Evolutionary conservation across 352 stramenopile species (phyloP).

Genomic region (Aphanomyces cochlioides): DNA sequence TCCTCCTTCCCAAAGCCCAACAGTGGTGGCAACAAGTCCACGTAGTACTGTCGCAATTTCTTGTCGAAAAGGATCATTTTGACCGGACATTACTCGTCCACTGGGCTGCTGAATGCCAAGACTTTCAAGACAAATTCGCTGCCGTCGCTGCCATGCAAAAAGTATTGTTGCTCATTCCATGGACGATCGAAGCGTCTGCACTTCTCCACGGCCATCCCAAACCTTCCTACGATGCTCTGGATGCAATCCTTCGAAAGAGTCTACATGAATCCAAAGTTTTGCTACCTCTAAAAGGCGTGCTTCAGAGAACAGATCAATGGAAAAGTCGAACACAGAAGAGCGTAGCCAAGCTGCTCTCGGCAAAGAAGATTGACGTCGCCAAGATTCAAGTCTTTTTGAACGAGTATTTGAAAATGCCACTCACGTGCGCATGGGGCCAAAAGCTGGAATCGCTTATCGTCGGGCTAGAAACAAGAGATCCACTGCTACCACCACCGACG

Average conservation of each 20-base stretch:
- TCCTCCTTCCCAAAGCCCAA: conserved; percentile 17
- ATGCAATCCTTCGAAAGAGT: conserved; percentile 53
- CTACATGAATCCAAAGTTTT: conserved; percentile 70
- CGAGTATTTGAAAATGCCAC: conserved; percentile 84
- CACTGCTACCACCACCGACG: conserved; percentile 9
- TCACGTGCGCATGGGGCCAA: conserved; percentile 51
- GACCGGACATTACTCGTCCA: conserved; percentile 29
- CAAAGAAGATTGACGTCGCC: conserved; percentile 45
- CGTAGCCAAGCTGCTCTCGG: conserved; percentile 34
- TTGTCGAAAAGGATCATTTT: conserved; percentile 24
- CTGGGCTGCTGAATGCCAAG: conserved; percentile 34
- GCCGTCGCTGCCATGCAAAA: conserved; percentile 61
- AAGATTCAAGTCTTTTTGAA: conserved; percentile 77
- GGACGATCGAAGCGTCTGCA: conserved; percentile 67
- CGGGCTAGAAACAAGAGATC: conserved; percentile 13
- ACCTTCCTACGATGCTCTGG: conserved; percentile 59
- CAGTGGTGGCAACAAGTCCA: conserved; percentile 23
- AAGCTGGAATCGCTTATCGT: conserved; percentile 36
- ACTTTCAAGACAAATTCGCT: conserved; percentile 70
- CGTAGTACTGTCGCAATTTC: not conserved
- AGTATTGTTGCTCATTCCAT: conserved; percentile 61
- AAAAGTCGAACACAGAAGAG: conserved; percentile 76
- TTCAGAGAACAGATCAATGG: conserved; percentile 74
- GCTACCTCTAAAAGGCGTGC: conserved; percentile 58
- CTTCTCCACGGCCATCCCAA: conserved; percentile 63